Conservation (phyloP, 2,329 filamentous ascomycete genomes). For the Colletotrichum sp. region DNA sequence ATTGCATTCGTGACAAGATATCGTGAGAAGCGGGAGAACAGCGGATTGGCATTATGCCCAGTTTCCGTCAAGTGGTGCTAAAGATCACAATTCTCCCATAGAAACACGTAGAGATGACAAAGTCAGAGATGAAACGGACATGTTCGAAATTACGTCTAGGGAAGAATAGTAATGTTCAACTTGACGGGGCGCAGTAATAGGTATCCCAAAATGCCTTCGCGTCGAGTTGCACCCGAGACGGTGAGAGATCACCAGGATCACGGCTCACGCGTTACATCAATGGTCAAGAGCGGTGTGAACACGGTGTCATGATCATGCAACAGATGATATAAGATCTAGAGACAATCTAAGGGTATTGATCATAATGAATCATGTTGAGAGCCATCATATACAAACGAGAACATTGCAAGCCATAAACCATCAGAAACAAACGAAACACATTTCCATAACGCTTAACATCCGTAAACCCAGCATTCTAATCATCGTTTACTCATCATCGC, state of each 20-base stretch:
- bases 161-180: accelerated
- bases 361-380: constrained; percentile 14
- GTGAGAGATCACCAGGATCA: background rate
- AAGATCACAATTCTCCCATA: background rate
- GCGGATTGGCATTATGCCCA: accelerated
- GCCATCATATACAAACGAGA: constrained; percentile 6
- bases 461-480: background rate
- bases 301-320: background rate
- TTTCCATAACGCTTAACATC: constrained; percentile 5
- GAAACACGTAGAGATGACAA: background rate
- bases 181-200: accelerated
- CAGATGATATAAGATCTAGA: constrained; percentile 8
- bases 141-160: accelerated
- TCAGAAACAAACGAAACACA: background rate
- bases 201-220: background rate
- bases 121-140: background rate
- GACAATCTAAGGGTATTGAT: constrained; percentile 19
- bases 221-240: background rate
- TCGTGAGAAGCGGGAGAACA: background rate
- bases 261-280: background rate
- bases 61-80: background rate
- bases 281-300: background rate
- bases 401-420: background rate
- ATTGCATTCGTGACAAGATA: background rate
- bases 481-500: constrained; percentile 10